phyloP scores from a whole-genome alignment of 345 rosid species.

The Cardamine resedifolia region DNA sequence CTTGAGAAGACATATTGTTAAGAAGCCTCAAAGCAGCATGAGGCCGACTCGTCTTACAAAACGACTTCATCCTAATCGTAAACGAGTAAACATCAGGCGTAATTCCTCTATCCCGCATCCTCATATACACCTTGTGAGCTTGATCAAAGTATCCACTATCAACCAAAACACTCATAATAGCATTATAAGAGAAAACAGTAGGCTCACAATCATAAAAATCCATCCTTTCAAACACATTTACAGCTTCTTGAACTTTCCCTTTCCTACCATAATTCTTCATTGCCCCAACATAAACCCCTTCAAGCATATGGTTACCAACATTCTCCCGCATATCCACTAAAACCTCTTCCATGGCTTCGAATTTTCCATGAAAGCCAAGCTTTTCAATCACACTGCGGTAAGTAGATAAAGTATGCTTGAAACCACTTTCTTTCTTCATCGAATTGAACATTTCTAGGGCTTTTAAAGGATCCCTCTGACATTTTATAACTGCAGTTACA shows the following conservation, averaged over 20 bases:
- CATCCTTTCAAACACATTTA: slow-evolving; percentile 88
- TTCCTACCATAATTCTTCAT: slow-evolving; percentile 76
- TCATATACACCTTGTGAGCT: slow-evolving; percentile 83
- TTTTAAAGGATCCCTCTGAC: slow-evolving; percentile 65
- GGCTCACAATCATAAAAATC: slow-evolving; percentile 77
- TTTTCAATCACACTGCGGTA: slow-evolving; percentile 72
- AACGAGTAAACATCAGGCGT: slow-evolving; percentile 76
- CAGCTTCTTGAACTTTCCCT: slow-evolving; percentile 81
- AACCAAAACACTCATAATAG: slow-evolving; percentile 83
- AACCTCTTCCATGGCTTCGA: slow-evolving; percentile 72
- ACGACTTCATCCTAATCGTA: slow-evolving; percentile 85
- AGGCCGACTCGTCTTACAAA: slow-evolving; percentile 76
- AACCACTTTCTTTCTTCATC: slow-evolving; percentile 60
- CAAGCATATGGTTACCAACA: slow-evolving; percentile 54
- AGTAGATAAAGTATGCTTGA: slow-evolving; percentile 69
- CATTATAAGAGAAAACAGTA: slow-evolving; percentile 65
- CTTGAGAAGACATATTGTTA: slow-evolving; percentile 70
- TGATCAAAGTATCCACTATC: slow-evolving; percentile 66
- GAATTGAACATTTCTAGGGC: slow-evolving; percentile 80
- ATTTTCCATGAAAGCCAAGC: slow-evolving; percentile 73
- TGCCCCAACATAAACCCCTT: slow-evolving; percentile 69
- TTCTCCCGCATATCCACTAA: slow-evolving; percentile 56
- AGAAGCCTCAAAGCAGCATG: slow-evolving; percentile 84
- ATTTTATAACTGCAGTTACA: slow-evolving; percentile 71
- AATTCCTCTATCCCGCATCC: slow-evolving; percentile 69